Conservation (phyloP, 106 monocot genomes). For the Dendrobium chrysotoxum region DNA sequence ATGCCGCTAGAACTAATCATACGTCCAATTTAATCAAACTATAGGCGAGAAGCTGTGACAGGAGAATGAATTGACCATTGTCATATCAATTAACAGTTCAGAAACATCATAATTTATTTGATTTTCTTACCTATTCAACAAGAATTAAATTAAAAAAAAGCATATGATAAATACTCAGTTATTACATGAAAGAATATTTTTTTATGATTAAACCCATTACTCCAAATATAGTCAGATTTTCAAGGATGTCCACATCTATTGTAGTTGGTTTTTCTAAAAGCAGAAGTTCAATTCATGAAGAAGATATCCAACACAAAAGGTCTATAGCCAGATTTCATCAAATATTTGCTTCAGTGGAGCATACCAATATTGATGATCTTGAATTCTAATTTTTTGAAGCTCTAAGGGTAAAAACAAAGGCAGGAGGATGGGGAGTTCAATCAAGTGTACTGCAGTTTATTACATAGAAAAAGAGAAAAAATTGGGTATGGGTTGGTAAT, state of each 20-base stretch:
- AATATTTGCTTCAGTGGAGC: neutral
- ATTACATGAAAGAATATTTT: neutral
- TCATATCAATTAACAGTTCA: neutral
- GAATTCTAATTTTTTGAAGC: neutral
- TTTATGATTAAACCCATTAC: neutral
- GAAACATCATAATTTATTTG: neutral
- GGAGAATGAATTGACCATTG: neutral
- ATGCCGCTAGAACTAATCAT: neutral
- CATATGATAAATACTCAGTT: neutral
- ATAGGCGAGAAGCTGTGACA: neutral
- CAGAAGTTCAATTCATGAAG: neutral
- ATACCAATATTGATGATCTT: neutral
- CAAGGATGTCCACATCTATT: neutral
- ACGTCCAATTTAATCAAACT: neutral
- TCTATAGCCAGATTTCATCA: neutral
- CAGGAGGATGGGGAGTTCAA: neutral
- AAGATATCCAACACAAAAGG: neutral
- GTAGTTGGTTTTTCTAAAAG: neutral
- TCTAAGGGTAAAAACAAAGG: neutral
- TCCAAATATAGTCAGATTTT: neutral
- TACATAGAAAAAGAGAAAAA: neutral
- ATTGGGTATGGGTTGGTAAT: neutral
- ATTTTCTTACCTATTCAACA: neutral
- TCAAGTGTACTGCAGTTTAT: neutral
- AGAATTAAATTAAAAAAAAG: neutral